Percentiles rank a stretch among this genome's conserved stretches.
Evolutionary conservation across 768 basidiomycete genomes (phyloP).

Genomic region (Lentinula detonsa): DNA sequence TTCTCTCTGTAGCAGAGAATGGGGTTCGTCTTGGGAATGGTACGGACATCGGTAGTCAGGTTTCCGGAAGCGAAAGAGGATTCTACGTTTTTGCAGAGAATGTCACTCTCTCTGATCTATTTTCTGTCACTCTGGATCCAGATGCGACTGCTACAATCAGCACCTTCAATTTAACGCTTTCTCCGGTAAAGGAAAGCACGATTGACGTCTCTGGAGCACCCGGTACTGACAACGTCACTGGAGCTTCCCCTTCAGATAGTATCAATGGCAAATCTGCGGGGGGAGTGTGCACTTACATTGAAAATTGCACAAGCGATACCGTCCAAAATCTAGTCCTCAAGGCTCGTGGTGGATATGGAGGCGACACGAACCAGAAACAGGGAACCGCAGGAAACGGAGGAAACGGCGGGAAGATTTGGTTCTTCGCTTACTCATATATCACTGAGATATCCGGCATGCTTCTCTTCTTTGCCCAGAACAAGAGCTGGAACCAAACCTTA

Average conservation of each 20-base stretch:
- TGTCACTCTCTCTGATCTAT: neutral
- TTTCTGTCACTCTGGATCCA: neutral
- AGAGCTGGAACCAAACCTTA: neutral
- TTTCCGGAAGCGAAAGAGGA: neutral
- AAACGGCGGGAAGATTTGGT: neutral
- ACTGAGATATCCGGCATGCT: neutral
- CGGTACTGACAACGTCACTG: neutral
- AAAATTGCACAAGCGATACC: neutral
- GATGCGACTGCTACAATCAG: neutral
- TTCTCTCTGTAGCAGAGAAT: neutral
- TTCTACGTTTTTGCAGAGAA: conserved; percentile 1
- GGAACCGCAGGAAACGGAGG: neutral
- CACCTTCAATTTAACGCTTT: neutral
- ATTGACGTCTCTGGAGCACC: neutral
- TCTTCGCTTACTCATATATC: neutral
- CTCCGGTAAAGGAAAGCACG: neutral
- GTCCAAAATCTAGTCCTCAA: neutral
- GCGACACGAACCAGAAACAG: neutral
- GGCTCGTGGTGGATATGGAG: neutral
- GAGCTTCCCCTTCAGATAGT: neutral
- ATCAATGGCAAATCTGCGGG: neutral
- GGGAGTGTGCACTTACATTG: neutral
- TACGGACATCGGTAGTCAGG: neutral
- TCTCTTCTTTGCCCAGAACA: neutral
- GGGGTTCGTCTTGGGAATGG: neutral